Percentiles rank a stretch among this genome's conserved stretches.
These are phyloP conservation scores for Lachancea cidri DNA, from an alignment of 805 yeast species.

Conservation along the genomic window DNA sequence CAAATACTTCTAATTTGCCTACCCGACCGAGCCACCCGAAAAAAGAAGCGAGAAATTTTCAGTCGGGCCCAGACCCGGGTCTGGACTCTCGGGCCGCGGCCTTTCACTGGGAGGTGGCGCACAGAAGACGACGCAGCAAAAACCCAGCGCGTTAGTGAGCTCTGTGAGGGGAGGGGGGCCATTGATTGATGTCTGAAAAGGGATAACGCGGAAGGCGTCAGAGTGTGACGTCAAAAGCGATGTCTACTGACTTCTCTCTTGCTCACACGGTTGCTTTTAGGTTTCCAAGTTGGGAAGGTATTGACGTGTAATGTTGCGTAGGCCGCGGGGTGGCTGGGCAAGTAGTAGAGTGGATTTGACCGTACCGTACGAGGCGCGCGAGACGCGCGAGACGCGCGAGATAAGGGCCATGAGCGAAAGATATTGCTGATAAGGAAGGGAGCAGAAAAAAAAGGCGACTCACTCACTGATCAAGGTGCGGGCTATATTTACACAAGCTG, in stretches of 20 bases:
- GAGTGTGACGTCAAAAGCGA: too few relatives aligned
- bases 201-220: neutral
- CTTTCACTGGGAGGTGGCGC: neutral
- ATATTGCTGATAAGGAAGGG: neutral
- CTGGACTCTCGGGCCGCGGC: slow-evolving; percentile 1
- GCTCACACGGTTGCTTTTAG: too few relatives aligned
- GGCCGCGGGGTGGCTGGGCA: too few relatives aligned
- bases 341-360: too few relatives aligned
- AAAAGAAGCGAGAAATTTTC: neutral
- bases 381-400: too few relatives aligned
- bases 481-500: too few relatives aligned
- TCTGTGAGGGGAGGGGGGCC: neutral
- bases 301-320: neutral
- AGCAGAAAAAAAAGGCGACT: neutral
- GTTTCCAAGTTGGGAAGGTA: neutral
- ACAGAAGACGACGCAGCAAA: neutral
- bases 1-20: neutral
- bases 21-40: neutral
- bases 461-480: neutral
- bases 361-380: too few relatives aligned
- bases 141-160: neutral
- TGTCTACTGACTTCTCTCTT: too few relatives aligned
- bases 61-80: neutral
- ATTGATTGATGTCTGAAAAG: neutral
- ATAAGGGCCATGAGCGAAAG: neutral